Evolutionary conservation across 495 filamentous ascomycete species (phyloP).

Genomic region (Aspergillus conjunctus): DNA sequence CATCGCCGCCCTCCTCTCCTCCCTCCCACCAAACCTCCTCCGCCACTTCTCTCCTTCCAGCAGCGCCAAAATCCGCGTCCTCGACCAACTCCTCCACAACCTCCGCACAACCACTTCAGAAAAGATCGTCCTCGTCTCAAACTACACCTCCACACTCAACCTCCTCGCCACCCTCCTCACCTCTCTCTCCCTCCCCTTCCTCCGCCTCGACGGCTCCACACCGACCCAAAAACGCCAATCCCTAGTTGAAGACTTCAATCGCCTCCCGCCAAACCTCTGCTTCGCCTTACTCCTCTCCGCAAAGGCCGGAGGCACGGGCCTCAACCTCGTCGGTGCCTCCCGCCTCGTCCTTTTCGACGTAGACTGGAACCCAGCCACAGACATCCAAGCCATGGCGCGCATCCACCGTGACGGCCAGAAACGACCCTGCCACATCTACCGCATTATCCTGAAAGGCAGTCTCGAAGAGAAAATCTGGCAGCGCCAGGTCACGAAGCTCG

Average conservation of each 20-base stretch:
- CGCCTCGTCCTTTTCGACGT: conserved; percentile 77
- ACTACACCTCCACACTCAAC: conserved; percentile 78
- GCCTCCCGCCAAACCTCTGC: conserved; percentile 50
- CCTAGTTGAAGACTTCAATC: conserved; percentile 79
- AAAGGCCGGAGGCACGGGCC: conserved; percentile 72
- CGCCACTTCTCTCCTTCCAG: conserved; percentile 58
- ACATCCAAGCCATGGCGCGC: conserved; percentile 83
- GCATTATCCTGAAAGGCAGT: conserved; percentile 69
- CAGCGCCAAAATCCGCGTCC: conserved; percentile 71
- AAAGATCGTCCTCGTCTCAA: conserved; percentile 80
- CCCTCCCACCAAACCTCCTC: conserved; percentile 60
- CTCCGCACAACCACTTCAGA: conserved; percentile 64
- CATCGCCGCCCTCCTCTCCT: conserved; percentile 54
- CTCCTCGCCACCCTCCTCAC: conserved; percentile 66
- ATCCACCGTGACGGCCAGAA: conserved; percentile 82
- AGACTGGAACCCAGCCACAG: conserved; percentile 83
- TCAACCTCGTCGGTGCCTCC: conserved; percentile 79
- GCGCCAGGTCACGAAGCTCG: conserved; percentile 75
- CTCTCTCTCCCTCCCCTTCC: conserved; percentile 63
- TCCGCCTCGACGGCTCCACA: conserved; percentile 74
- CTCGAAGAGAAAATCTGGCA: conserved; percentile 87
- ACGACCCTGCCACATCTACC: conserved; percentile 69
- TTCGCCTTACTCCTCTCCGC: conserved; percentile 83
- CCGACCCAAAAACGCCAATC: conserved; percentile 68
- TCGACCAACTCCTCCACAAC: conserved; percentile 67